phyloP scores from a whole-genome alignment of 179 eudicot species.

The Amaranthus tricolor region DNA sequence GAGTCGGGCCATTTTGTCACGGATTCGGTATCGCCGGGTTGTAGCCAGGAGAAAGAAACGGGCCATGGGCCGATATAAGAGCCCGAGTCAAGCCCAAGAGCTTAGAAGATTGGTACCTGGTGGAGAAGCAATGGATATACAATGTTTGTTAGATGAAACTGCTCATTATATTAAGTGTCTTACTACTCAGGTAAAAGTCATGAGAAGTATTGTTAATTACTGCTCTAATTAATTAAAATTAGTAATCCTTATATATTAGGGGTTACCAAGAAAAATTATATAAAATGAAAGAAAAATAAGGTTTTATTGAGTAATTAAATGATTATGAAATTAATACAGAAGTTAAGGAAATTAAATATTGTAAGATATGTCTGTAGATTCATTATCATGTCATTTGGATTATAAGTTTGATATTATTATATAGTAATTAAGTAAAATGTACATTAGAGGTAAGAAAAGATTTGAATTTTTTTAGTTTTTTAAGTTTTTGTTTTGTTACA shows the following conservation, averaged over 20 bases:
- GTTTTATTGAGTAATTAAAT: not conserved
- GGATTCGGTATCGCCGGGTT: constrained; percentile 21
- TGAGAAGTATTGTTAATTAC: constrained; percentile 58
- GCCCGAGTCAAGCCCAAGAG: constrained; percentile 16
- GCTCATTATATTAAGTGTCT: constrained; percentile 82
- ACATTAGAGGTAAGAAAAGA: constrained; percentile 19
- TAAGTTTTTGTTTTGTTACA: not conserved
- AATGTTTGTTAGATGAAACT: constrained; percentile 63
- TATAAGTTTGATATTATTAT: no score
- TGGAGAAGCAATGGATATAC: constrained; percentile 61
- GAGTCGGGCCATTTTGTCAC: constrained; percentile 56
- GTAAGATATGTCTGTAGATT: not conserved
- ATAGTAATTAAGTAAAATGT: constrained; percentile 8
- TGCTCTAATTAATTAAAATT: constrained; percentile 21
- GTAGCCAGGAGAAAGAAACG: not conserved
- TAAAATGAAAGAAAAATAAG: not conserved
- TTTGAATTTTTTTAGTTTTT: not conserved
- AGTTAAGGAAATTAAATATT: not conserved
- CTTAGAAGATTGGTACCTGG: constrained; percentile 73
- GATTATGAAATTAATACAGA: constrained; percentile 1
- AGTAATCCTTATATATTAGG: not conserved
- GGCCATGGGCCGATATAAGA: not conserved
- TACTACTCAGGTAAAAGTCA: constrained; percentile 65
- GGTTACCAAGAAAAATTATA: not conserved
- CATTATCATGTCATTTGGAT: not conserved